Percentiles rank a stretch among this genome's conserved stretches.
Evolutionary conservation across 257 asterid species (phyloP).

Genomic region (Solanum gracilifrons): DNA sequence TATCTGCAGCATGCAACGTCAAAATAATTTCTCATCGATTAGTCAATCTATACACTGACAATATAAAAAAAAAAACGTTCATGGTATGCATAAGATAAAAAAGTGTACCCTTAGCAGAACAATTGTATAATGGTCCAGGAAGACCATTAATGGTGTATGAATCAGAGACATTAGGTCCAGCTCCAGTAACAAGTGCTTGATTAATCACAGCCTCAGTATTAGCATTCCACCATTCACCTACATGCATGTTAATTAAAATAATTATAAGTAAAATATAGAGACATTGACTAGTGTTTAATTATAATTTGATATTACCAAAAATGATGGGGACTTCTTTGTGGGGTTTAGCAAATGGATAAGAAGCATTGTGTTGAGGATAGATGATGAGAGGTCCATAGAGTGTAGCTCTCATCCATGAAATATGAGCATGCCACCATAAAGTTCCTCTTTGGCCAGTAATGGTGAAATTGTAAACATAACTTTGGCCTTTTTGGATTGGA

Average conservation of each 20-base stretch:
- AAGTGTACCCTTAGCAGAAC: constrained; percentile 39
- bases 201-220: constrained; percentile 43
- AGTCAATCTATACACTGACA: neutral
- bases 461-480: constrained; percentile 52
- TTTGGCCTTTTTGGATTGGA: constrained; percentile 53
- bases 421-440: constrained; percentile 59
- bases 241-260: neutral
- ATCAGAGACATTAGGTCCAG: constrained; percentile 54
- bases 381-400: constrained; percentile 47
- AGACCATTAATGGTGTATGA: constrained; percentile 58
- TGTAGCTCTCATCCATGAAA: constrained; percentile 58
- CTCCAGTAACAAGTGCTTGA: constrained; percentile 50
- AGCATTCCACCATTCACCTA: constrained; percentile 65
- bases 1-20: constrained; percentile 19
- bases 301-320: constrained; percentile 27
- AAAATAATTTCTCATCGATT: neutral
- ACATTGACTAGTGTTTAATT: neutral
- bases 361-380: constrained; percentile 25
- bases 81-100: neutral
- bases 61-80: neutral
- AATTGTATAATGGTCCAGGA: constrained; percentile 50
- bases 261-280: neutral
- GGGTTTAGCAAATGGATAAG: constrained; percentile 59
- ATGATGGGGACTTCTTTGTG: constrained; percentile 43
- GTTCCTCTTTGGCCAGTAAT: constrained; percentile 60